Evolutionary conservation across 164 flowering plant species (phyloP).

Genomic region (Berberis thunbergii): DNA sequence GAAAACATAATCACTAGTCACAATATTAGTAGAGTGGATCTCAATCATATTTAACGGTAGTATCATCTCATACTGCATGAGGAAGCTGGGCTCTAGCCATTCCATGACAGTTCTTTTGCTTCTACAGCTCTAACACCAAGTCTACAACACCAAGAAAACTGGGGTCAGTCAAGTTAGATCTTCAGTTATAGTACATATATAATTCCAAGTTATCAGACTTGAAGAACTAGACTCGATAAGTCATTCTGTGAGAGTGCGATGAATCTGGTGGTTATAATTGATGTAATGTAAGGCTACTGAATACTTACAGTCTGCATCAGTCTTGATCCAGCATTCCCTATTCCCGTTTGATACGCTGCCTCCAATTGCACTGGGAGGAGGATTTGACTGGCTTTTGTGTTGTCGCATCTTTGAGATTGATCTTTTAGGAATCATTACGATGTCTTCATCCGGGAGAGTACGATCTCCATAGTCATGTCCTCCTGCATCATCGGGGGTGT

Average conservation of each 20-base stretch:
- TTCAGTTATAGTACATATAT: no score
- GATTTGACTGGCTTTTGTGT: constrained; percentile 31
- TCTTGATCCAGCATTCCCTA: constrained; percentile 79
- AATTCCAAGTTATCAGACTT: no score
- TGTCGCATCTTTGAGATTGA: constrained; percentile 26
- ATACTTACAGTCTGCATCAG: constrained; percentile 92
- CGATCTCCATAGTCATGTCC: constrained; percentile 23
- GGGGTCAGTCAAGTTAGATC: background rate
- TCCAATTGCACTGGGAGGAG: constrained; percentile 15
- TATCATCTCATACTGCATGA: no score
- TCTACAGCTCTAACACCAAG: constrained; percentile 31
- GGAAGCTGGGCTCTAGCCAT: no score
- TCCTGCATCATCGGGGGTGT: constrained; percentile 8
- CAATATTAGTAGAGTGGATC: no score
- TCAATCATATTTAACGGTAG: no score
- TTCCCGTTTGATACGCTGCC: constrained; percentile 46
- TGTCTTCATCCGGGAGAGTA: constrained; percentile 28
- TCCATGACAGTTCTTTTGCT: background rate
- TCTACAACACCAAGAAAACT: constrained; percentile 9
- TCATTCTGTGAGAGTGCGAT: no score
- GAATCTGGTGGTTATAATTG: no score
- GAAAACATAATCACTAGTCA: no score
- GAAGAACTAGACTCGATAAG: no score
- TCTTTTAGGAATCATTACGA: constrained; percentile 26
- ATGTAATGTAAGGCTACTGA: background rate